Evolutionary conservation across 2,329 filamentous ascomycete species (phyloP), one percentile per base, ranked within the genome.

Genomic region (Talaromyces sp.): DNA sequence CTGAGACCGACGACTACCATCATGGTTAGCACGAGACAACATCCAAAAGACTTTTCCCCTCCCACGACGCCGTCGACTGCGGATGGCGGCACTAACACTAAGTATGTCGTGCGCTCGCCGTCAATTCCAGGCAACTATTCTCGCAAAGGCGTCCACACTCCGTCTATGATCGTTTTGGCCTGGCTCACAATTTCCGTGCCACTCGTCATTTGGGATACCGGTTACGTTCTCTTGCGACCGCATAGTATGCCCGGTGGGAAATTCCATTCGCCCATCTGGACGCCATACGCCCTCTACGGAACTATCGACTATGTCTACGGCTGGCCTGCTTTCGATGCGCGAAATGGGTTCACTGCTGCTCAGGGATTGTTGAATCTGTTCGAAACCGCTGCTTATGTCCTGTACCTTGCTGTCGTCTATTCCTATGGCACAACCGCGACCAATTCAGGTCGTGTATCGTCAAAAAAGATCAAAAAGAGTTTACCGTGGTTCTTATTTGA

Each of bases 241-340:
- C 83, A 87, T 72, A 89, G 85, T 58, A 94, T 96, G 89, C 84
- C 86, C 0, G 89, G 89, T 64, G 91, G 91, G 15, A 75, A 73
- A 48, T 77, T 88, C 54, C 89, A 95, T 76, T 80, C 76, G 65
- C 88, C 89, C 1, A 66, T 96, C 41, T 96, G 84, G 82, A 77
- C 75, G 31, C 90, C 89, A 0, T 96, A 96, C 75, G 84, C 82
- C 67, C 83, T 95, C 1, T 96, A 96, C 76, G 89, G 87, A 58
- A 77, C 80, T 53, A 79, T 96, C 63, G 91, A 96, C 74, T 80
- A 91, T 71, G 80, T 93, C 33, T 96, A 96, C 76, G 90, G 91
- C 40, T 87, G 82, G 78, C 85, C 87, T 65, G 86, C 88, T 3
- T 90, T 82, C 70, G 75, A 89, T 61, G 79, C 79, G 15, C 72